Evolutionary conservation across 2,329 filamentous ascomycete genomes (phyloP), one percentile per base, ranked within the genome.

Genomic region (Cladophialophora carrionii): DNA sequence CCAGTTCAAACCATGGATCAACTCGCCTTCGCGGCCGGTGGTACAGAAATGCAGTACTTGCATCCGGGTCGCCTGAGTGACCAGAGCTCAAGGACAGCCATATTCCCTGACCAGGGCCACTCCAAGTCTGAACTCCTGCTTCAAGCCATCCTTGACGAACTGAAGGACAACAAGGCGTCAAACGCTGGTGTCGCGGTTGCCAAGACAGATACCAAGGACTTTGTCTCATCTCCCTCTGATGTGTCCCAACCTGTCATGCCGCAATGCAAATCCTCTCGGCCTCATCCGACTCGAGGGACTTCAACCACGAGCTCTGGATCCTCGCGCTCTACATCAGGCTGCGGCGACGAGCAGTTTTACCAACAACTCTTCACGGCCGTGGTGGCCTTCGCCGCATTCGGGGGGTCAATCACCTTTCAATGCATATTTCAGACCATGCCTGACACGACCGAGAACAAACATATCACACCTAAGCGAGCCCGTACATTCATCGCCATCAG

Each of bases 61-160:
- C 22, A 29, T 41, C 55, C 24, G 6, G 22, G n/a, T 20, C 34
- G 24, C 34, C 34, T 43, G 17, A 57, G 55, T 26, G 12, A 43
- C 24, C 41, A 43, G n/a, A 57, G 24, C 26, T 57, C 55, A 29
- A 17, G 26, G 14, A 31, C 54, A 46, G 37, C 43, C 14, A 34
- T 57, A 22, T 10, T 8, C 22, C 29, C 8, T 14, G 41, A 57
- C 24, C 55, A 46, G 1, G 43, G 10, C 6, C 12, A 48, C 8
- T 57, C 41, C 14, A 57, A 48, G 43, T 32, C 55, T 9, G 55
- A 57, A 22, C 55, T 22, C n/a, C 41, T 57, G 41, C 41, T 57
- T 24, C 55, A 57, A 43, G 34, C 43, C 14, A 57, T 57, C 22
- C 55, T 48, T 14, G 55, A 57, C 17, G 54, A 43, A 31, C 20